phyloP scores from a whole-genome alignment of 139 green algal genomes.

The Ulvella scutata region DNA sequence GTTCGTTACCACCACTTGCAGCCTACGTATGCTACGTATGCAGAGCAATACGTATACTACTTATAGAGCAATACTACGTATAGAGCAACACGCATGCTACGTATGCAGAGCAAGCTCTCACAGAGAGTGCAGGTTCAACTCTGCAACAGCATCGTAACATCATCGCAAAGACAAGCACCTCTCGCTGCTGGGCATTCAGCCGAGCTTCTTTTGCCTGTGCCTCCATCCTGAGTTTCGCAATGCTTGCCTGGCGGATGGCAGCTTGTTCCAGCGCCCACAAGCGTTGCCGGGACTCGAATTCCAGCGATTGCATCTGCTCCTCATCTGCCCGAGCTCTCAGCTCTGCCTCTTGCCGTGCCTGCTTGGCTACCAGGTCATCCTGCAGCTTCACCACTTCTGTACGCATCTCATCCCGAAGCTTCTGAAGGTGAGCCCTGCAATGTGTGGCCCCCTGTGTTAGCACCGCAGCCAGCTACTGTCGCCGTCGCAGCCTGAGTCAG shows the following conservation, averaged over 20 bases:
- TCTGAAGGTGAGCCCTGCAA: constrained; percentile 7
- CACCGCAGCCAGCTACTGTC: too few relatives aligned
- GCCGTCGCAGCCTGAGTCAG: too few relatives aligned
- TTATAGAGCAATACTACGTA: too few relatives aligned
- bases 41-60: too few relatives aligned
- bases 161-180: too few relatives aligned
- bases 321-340: constrained; percentile 23
- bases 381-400: constrained; percentile 26
- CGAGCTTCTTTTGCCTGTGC: constrained; percentile 14
- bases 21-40: too few relatives aligned
- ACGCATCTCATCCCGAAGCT: constrained; percentile 24
- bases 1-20: too few relatives aligned
- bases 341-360: constrained; percentile 10
- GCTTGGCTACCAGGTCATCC: constrained; percentile 20
- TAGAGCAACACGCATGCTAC: too few relatives aligned
- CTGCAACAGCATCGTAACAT: too few relatives aligned
- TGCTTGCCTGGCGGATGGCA: constrained; percentile 12
- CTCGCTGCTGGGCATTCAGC: constrained; percentile 12
- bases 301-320: constrained; percentile 20
- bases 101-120: too few relatives aligned
- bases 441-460: too few relatives aligned
- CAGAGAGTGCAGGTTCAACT: too few relatives aligned
- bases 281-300: constrained; percentile 40
- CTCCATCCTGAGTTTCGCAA: constrained; percentile 15
- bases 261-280: constrained; percentile 34